phyloP scores from a whole-genome alignment of 768 basidiomycete genomes.

The Termitomyces titanicus region DNA sequence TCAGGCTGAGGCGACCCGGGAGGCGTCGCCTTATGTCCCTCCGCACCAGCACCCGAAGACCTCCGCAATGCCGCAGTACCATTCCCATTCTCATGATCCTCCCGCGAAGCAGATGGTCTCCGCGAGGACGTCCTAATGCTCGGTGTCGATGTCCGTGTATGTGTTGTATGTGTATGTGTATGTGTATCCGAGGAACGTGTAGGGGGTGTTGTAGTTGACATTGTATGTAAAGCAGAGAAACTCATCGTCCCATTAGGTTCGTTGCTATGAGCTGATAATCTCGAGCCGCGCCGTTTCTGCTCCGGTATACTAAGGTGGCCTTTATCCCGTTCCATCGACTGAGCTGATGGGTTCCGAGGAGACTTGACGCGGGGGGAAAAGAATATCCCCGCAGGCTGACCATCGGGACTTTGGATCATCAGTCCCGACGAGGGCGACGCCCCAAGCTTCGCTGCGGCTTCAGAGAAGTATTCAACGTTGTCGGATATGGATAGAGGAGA shows the following conservation, averaged over 20 bases:
- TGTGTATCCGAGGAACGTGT: slow-evolving; percentile 1
- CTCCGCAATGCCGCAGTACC: not conserved
- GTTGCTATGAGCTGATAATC: slow-evolving; percentile 20
- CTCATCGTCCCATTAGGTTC: slow-evolving; percentile 14
- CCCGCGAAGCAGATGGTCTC: slow-evolving; percentile 7
- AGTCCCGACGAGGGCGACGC: slow-evolving; percentile 80
- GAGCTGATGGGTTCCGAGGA: slow-evolving; percentile 30
- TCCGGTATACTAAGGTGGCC: slow-evolving; percentile 21
- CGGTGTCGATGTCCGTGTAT: not conserved
- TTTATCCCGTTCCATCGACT: slow-evolving; percentile 45
- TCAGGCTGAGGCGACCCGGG: slow-evolving; percentile 13
- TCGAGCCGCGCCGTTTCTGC: slow-evolving; percentile 17
- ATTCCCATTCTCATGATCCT: not conserved
- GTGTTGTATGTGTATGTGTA: not conserved
- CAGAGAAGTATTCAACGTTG: slow-evolving; percentile 74
- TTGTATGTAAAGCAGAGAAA: slow-evolving; percentile 34
- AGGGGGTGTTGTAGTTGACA: slow-evolving; percentile 11
- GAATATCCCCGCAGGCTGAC: slow-evolving; percentile 92
- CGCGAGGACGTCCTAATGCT: slow-evolving; percentile 1
- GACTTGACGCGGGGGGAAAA: slow-evolving; percentile 74
- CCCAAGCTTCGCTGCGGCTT: slow-evolving; percentile 66
- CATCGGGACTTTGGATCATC: slow-evolving; percentile 89
- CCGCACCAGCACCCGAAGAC: not conserved
- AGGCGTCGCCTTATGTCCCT: slow-evolving; percentile 9
- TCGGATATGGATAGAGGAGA: slow-evolving; percentile 53